A percentile compares a stretch with the other conserved stretches of the same genome.
Evolutionary conservation across 106 monocot species (phyloP).

Genomic region (Dendrobium huoshanense): DNA sequence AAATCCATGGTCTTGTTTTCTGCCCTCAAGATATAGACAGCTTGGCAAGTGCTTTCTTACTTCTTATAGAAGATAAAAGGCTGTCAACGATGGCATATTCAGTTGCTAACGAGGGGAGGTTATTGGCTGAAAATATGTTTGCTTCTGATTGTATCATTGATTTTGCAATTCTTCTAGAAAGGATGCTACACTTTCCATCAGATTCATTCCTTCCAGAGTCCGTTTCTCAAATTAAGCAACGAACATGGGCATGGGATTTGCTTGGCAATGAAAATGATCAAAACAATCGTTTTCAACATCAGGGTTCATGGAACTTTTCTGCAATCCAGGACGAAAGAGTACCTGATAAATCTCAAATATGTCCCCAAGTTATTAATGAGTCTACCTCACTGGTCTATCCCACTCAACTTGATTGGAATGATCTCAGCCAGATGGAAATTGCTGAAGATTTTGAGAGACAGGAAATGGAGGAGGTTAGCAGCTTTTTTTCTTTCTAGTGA

Average conservation of each 20-base stretch:
- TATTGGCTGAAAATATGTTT: conserved; percentile 57
- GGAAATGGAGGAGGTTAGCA: conserved; percentile 76
- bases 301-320: conserved; percentile 3
- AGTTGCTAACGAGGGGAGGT: conserved; percentile 41
- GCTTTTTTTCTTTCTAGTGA: background rate
- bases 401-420: conserved; percentile 67
- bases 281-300: conserved; percentile 9
- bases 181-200: conserved; percentile 71
- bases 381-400: conserved; percentile 32
- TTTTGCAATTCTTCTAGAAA: conserved; percentile 83
- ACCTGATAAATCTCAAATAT: conserved; percentile 11
- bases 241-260: conserved; percentile 69
- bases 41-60: conserved; percentile 45
- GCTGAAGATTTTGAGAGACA: conserved; percentile 68
- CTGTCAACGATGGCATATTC: conserved; percentile 36
- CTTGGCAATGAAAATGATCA: conserved; percentile 31
- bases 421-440: conserved; percentile 52
- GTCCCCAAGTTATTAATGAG: conserved; percentile 19
- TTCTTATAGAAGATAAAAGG: conserved; percentile 36
- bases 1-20: conserved; percentile 59
- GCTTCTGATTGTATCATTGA: conserved; percentile 53
- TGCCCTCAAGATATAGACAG: conserved; percentile 35
- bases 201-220: conserved; percentile 57
- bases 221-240: conserved; percentile 39
- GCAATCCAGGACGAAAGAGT: conserved; percentile 30